Percentiles rank a stretch among this genome's conserved stretches.
phyloP scores from a whole-genome alignment of 2,329 filamentous ascomycete species.

The Chrysoporthe cubensis region DNA sequence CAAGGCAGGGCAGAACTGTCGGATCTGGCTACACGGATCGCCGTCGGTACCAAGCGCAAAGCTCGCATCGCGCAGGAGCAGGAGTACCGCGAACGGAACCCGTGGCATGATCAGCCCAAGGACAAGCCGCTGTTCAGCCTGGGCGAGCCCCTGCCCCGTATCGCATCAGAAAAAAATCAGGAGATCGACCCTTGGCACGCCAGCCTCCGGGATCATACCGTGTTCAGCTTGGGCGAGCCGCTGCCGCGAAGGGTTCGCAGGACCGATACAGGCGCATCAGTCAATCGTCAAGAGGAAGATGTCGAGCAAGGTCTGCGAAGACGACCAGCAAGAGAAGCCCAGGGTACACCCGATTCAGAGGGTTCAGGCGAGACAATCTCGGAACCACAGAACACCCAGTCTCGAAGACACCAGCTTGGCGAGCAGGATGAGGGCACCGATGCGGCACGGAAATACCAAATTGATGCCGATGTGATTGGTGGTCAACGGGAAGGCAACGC shows the following conservation, averaged over 20 bases:
- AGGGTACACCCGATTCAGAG: conserved; percentile 4
- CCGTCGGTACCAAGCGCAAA: conserved; percentile 15
- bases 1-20: conserved; percentile 19
- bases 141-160: conserved; percentile 33
- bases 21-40: conserved; percentile 17
- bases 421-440: conserved; percentile 27
- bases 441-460: conserved; percentile 31
- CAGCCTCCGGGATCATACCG: conserved; percentile 28
- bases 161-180: not conserved
- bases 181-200: not conserved
- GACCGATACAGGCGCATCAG: not conserved
- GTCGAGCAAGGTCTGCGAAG: conserved; percentile 21
- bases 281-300: conserved; percentile 19
- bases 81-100: conserved; percentile 34
- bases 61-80: conserved; percentile 26
- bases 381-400: conserved; percentile 7
- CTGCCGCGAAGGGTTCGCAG: conserved; percentile 32
- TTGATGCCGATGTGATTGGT: conserved; percentile 34
- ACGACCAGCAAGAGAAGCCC: conserved; percentile 14
- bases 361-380: not conserved
- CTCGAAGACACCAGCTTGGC: conserved; percentile 20
- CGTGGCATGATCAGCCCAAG: conserved; percentile 32
- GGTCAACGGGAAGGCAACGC: conserved; percentile 31
- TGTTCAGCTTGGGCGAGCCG: conserved; percentile 35
- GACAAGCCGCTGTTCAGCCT: conserved; percentile 35